Percentiles rank a stretch among this genome's conserved stretches.
phyloP scores from a whole-genome alignment of 345 rosid species.

The Brassica napus region Da-Ae NC_063447.1:12765001-12765500 shows the following conservation, averaged over 20 bases:
- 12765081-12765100: slow-evolving; percentile 35
- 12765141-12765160: slow-evolving; percentile 31
- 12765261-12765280: slow-evolving; percentile 32
- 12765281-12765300: slow-evolving; percentile 22
- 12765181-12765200: slow-evolving; percentile 17
- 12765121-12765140: slow-evolving; percentile 32
- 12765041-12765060: slow-evolving; percentile 35
- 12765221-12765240: slow-evolving; percentile 26
- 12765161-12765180: slow-evolving; percentile 20
- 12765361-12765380: slow-evolving; percentile 37
- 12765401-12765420: slow-evolving; percentile 45
- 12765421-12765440: slow-evolving; percentile 26
- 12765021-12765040: slow-evolving; percentile 37
- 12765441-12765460: slow-evolving; percentile 19
- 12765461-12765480: not conserved
- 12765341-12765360: slow-evolving; percentile 8
- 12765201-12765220: slow-evolving; percentile 36
- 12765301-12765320: slow-evolving; percentile 46
- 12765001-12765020: slow-evolving; percentile 40
- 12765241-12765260: slow-evolving; percentile 31
- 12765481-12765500: slow-evolving; percentile 63
- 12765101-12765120: slow-evolving; percentile 23
- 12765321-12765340: slow-evolving; percentile 59
- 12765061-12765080: slow-evolving; percentile 24
- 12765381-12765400: slow-evolving; percentile 49